Evolutionary conservation across 768 basidiomycete genomes (phyloP).

Genomic region (Leccinum pellstonianum): DNA sequence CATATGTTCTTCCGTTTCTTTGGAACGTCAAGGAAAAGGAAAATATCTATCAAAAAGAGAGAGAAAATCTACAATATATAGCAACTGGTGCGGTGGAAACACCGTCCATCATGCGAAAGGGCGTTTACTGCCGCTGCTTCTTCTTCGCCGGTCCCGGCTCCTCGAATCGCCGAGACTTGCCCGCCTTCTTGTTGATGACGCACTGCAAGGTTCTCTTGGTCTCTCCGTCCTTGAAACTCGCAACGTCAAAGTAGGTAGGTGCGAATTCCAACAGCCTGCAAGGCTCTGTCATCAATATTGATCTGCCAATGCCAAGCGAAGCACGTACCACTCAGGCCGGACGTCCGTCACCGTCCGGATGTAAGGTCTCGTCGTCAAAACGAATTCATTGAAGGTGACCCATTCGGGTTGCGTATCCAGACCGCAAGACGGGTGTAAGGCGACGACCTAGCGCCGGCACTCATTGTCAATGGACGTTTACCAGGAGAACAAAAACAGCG

Average conservation of each 20-base stretch:
- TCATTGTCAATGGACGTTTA: background rate
- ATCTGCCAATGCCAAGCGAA: background rate
- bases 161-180: conserved; percentile 34
- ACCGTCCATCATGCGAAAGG: no score
- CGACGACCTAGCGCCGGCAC: conserved; percentile 14
- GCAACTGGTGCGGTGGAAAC: no score
- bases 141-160: conserved; percentile 14
- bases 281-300: background rate
- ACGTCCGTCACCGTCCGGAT: conserved; percentile 92
- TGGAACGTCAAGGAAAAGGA: no score
- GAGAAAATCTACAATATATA: no score
- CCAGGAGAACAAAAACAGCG: background rate
- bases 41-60: no score
- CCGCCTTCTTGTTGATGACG: conserved; percentile 50
- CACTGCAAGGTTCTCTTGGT: conserved; percentile 64
- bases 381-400: conserved; percentile 94
- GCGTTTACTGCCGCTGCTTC: conserved; percentile 10
- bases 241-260: conserved; percentile 65
- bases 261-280: conserved; percentile 64
- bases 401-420: conserved; percentile 86
- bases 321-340: conserved; percentile 75
- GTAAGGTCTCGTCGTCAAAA: conserved; percentile 83
- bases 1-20: no score
- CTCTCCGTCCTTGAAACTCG: conserved; percentile 64
- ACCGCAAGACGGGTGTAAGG: conserved; percentile 78